Percentiles rank a stretch among this genome's conserved stretches.
These are phyloP conservation scores for Grosmannia clavigera DNA, from an alignment of 2,329 filamentous ascomycete species.

Conservation along the genomic window DNA sequence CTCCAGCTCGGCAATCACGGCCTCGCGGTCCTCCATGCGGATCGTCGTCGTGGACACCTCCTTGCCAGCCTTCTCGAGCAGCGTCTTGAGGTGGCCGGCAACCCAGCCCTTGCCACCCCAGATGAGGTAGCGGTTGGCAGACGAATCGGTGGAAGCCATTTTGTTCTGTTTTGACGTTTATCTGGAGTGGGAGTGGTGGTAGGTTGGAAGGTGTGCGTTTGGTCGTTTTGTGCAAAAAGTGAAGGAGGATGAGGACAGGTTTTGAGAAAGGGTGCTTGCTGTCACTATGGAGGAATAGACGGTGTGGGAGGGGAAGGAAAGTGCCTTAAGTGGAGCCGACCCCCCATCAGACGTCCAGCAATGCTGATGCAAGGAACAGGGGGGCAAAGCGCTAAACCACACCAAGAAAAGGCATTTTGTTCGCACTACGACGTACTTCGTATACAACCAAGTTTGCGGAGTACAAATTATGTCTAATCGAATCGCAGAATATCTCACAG, in stretches of 20 bases:
- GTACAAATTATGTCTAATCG: too few species aligned
- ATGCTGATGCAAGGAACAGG: neutral
- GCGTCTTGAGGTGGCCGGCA: slow-evolving; percentile 44
- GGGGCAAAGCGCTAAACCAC: neutral
- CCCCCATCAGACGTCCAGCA: neutral
- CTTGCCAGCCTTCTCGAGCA: slow-evolving; percentile 48
- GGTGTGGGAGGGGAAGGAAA: neutral
- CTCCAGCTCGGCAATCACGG: slow-evolving; percentile 43
- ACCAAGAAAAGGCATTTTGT: too few species aligned
- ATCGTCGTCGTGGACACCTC: slow-evolving; percentile 47
- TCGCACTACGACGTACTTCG: too few species aligned
- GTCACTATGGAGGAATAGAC: neutral
- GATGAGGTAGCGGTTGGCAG: slow-evolving; percentile 41
- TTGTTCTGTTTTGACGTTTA: slow-evolving; percentile 1
- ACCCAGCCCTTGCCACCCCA: slow-evolving; percentile 55
- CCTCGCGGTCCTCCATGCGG: slow-evolving; percentile 51
- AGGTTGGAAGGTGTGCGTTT: neutral
- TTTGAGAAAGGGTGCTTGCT: neutral
- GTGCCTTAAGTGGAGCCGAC: neutral
- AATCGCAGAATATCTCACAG: too few species aligned
- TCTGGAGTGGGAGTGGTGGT: neutral
- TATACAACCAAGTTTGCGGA: too few species aligned
- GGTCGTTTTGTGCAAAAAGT: neutral
- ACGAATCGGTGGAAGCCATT: slow-evolving; percentile 10
- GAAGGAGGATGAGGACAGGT: neutral